Evolutionary conservation across 495 filamentous ascomycete species (phyloP), one percentile per base, ranked within the genome.

Genomic region (Massariosphaeria phaeospora): DNA sequence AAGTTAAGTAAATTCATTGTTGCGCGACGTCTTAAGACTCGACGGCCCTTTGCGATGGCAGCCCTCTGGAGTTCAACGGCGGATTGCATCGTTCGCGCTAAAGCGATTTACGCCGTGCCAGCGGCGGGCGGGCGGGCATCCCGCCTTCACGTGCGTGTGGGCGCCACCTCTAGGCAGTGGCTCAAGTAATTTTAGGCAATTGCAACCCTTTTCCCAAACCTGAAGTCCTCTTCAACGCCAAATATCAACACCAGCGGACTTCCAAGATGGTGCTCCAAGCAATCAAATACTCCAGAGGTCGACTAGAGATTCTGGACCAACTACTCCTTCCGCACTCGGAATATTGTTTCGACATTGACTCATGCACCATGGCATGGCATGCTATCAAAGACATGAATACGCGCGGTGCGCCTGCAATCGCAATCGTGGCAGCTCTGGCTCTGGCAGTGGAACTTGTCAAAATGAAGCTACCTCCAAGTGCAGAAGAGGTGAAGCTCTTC

Each of bases 331-430:
- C 93, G n/a, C 89, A 95, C 61, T 77, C 86, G 57, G 82, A 86
- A 64, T 75, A 83, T 60, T 97, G 89, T 63, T 83, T 93, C 53
- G 64, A 81, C 31, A 81, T 98, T 43, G 73, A 69, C 12, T 85
- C 83, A 11, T 79, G 81, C 58, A 77, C 89, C 59, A 87, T 96
- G 72, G 93, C 86, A 13, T 97, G 90, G 78, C 79, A 90, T 68
- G 88, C 89, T 43, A 98, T 98, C 67, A 86, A 86, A 66, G 78
- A 86, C 17, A 98, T 98, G 93, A 82, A 89, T 52, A 91, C 96
- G 20, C 80, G 89, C 69, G 89, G 93, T 25, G 93, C 93, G 11
- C 93, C 93, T 17, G 93, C 94, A 34, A 98, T 98, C 64, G 93
- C 94, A 29, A 96, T 98, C 47, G 93, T 98, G 13, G 93, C 94